phyloP scores from a whole-genome alignment of 2,329 filamentous ascomycete species.

The Aspergillus fischeri region DNA sequence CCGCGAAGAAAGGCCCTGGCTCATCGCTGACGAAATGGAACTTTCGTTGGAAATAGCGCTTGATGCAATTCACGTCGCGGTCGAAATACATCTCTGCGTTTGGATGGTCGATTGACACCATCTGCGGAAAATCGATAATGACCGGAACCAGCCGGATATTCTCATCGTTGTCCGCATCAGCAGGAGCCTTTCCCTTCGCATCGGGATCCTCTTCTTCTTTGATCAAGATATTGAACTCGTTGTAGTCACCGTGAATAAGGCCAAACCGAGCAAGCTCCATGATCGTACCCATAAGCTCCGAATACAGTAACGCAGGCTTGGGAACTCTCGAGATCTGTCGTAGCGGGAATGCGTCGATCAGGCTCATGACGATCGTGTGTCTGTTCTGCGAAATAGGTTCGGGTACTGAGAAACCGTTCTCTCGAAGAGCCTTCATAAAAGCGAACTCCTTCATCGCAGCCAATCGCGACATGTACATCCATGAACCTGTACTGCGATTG shows the following conservation, averaged over 20 bases:
- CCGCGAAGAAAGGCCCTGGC: slow-evolving; percentile 78
- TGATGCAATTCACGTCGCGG: slow-evolving; percentile 90
- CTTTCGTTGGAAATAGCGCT: slow-evolving; percentile 83
- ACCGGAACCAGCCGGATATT: slow-evolving; percentile 65
- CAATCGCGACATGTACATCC: slow-evolving; percentile 96
- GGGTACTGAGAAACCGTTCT: slow-evolving; percentile 85
- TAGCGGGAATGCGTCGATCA: slow-evolving; percentile 88
- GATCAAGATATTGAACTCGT: slow-evolving; percentile 97
- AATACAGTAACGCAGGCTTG: slow-evolving; percentile 79
- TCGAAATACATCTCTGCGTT: slow-evolving; percentile 99
- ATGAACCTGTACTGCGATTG: slow-evolving; percentile 73
- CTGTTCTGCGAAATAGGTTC: slow-evolving; percentile 83
- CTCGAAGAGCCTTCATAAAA: slow-evolving; percentile 82
- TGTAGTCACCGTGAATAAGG: slow-evolving; percentile 96
- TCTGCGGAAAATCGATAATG: slow-evolving; percentile 96
- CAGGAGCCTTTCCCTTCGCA: slow-evolving; percentile 35
- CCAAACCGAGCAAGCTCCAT: slow-evolving; percentile 78
- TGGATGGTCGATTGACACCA: slow-evolving; percentile 88
- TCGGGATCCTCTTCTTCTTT: slow-evolving; percentile 59
- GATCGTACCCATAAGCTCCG: slow-evolving; percentile 84
- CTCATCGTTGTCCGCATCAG: slow-evolving; percentile 25
- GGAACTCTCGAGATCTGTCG: slow-evolving; percentile 82
- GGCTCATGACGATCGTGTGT: slow-evolving; percentile 93
- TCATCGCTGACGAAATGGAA: slow-evolving; percentile 83
- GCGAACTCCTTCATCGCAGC: slow-evolving; percentile 92